Conservation (phyloP, 1,139 yeast species). For the Debaryomyces coudertii region DNA sequence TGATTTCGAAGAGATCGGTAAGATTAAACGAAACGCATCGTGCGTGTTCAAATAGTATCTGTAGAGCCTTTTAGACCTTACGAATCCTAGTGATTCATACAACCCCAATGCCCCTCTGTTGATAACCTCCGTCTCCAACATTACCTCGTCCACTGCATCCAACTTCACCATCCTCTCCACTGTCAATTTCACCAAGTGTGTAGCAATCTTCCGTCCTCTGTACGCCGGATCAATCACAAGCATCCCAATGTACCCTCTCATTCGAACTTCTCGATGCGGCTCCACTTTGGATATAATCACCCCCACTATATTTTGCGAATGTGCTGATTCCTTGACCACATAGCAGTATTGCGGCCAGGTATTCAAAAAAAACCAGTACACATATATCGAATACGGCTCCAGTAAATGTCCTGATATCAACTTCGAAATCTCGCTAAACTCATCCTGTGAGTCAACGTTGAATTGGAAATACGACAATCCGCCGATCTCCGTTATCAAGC, state of each 20-base stretch:
- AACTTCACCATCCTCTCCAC: slow-evolving; percentile 65
- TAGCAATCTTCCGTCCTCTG: slow-evolving; percentile 84
- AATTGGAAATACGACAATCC: slow-evolving; percentile 27
- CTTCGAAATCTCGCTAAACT: slow-evolving; percentile 34
- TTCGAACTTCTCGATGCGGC: slow-evolving; percentile 68
- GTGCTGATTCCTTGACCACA: slow-evolving; percentile 29
- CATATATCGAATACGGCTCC: slow-evolving; percentile 53
- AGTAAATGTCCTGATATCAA: slow-evolving; percentile 42
- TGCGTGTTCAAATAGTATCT: slow-evolving; percentile 89
- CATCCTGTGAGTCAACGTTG: slow-evolving; percentile 27
- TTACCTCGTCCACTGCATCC: slow-evolving; percentile 78
- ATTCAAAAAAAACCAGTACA: slow-evolving; percentile 52
- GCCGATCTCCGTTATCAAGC: slow-evolving; percentile 13
- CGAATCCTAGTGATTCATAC: slow-evolving; percentile 86
- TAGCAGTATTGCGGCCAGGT: slow-evolving; percentile 53
- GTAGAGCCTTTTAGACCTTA: slow-evolving; percentile 77
- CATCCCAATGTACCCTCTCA: slow-evolving; percentile 95
- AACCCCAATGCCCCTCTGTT: slow-evolving; percentile 75
- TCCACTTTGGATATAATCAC: slow-evolving; percentile 86
- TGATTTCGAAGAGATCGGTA: slow-evolving; percentile 37
- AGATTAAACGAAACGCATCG: slow-evolving; percentile 83
- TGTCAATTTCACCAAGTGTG: slow-evolving; percentile 62
- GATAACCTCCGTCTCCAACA: slow-evolving; percentile 87
- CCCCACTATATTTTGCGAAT: slow-evolving; percentile 54
- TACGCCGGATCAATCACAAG: slow-evolving; percentile 74